A percentile compares a stretch with the other conserved stretches of the same genome.
Evolutionary conservation across 2,329 filamentous ascomycete species (phyloP).

Genomic region (Paramyrothecium sp.): DNA sequence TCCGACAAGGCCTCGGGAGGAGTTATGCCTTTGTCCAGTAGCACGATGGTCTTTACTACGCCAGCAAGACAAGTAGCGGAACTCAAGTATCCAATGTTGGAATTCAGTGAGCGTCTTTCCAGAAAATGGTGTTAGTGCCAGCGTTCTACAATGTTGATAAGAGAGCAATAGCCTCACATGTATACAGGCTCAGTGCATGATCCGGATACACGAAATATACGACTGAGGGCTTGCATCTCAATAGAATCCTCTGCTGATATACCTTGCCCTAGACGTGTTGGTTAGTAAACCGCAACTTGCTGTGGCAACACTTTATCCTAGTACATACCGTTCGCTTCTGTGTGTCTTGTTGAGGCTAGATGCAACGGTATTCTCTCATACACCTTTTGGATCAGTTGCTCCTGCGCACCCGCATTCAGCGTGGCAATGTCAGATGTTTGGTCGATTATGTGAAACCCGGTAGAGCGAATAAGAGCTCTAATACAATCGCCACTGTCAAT

Average conservation of each 20-base stretch:
- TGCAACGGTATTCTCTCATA: conserved; percentile 24
- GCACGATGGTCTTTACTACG: conserved; percentile 12
- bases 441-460: conserved; percentile 34
- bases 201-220: neutral
- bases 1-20: conserved; percentile 13
- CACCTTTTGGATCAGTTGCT: conserved; percentile 23
- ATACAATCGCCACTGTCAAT: conserved; percentile 37
- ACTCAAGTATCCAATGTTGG: conserved; percentile 15
- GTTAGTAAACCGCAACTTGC: no score
- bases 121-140: neutral
- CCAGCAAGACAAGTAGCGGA: conserved; percentile 13
- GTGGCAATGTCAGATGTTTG: conserved; percentile 36
- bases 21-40: conserved; percentile 12
- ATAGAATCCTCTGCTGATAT: conserved; percentile 10
- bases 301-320: neutral
- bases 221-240: conserved; percentile 7
- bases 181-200: conserved; percentile 5
- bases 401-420: conserved; percentile 10
- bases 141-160: neutral
- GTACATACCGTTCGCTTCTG: conserved; percentile 27
- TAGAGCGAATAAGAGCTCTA: conserved; percentile 30
- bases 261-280: conserved; percentile 8
- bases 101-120: conserved; percentile 15
- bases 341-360: conserved; percentile 19
- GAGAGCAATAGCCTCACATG: conserved; percentile 2